These are phyloP conservation scores for Canna indica DNA, from an alignment of 176 grass and related monocot species.

Conservation along the genomic window DNA sequence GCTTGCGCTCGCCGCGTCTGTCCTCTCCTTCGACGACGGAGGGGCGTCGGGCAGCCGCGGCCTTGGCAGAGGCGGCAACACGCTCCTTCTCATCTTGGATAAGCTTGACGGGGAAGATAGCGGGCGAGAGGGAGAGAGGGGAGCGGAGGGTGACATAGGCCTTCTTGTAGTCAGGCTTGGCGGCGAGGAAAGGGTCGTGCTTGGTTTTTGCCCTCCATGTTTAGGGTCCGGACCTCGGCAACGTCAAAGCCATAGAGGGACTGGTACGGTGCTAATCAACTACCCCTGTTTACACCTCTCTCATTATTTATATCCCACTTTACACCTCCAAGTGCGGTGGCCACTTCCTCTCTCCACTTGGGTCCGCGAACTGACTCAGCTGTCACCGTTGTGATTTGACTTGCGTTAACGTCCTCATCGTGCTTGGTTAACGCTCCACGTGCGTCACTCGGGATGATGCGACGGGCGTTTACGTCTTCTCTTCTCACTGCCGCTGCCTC, in stretches of 20 bases:
- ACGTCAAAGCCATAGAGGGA: slow-evolving; percentile 79
- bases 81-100: slow-evolving; percentile 54
- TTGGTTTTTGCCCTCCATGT: slow-evolving; percentile 83
- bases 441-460: no score
- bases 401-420: no score
- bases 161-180: slow-evolving; percentile 98
- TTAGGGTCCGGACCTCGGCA: slow-evolving; percentile 80
- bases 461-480: no score
- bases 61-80: slow-evolving; percentile 28
- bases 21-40: slow-evolving; percentile 43
- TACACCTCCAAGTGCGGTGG: no score
- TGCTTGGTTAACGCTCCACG: no score
- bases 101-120: slow-evolving; percentile 68
- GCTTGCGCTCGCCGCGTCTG: slow-evolving; percentile 49
- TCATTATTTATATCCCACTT: no score
- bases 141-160: slow-evolving; percentile 72
- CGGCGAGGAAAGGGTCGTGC: slow-evolving; percentile 40
- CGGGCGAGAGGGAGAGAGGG: slow-evolving; percentile 60
- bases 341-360: no score
- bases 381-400: no score
- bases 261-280: no score
- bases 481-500: no score
- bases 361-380: no score
- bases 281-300: no score
- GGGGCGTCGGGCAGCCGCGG: slow-evolving; percentile 24